Evolutionary conservation across 768 basidiomycete species (phyloP), one percentile per base, ranked within the genome.

Genomic region (Lactarius pseudohatsudake): DNA sequence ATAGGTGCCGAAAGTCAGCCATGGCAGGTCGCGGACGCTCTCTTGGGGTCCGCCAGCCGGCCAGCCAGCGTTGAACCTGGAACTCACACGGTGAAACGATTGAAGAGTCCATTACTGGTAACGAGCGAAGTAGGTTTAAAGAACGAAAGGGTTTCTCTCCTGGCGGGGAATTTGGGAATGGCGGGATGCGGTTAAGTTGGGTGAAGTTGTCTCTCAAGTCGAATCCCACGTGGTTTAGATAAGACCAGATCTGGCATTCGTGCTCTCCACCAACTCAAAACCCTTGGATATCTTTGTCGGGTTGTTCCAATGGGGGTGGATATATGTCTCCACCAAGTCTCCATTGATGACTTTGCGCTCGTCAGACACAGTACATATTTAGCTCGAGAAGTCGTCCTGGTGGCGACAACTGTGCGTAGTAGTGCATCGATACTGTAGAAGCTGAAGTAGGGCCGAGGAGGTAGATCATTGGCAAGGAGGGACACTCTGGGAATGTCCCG

Each of bases 71-170:
- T 32, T 16, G 8, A 34, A 34, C 32, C 9, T 9, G 43, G 28
- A 30, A 67, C 66, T 67, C 66, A 67, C 66, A 47, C 10, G 66
- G 53, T 18, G 62, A 67, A 45, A 64, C 26, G 32, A 18, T 38
- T 3, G 58, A 11, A 15, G 22, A 18, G 18, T 64, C 53, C 66
- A 67, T 67, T 16, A 22, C n/a, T 10, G n/a, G 58, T 45, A 62
- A 18, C 20, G 65, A 66, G 20, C 54, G 54, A 18, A 13, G 56
- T 47, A 18, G 47, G 18, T 41, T n/a, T 22, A 62, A 66, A 18
- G 56, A 62, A 41, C 9, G 60, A 22, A 61, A 43, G 43, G 22
- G 32, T 43, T 40, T 38, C 40, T 40, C 38, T 54, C 32, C 36
- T 0, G 13, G 65, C 26, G 47, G 61, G 57, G 34, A 40, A 32